phyloP scores from a whole-genome alignment of 169 alveolate genomes.

The Plasmodium billcollinsi region DNA sequence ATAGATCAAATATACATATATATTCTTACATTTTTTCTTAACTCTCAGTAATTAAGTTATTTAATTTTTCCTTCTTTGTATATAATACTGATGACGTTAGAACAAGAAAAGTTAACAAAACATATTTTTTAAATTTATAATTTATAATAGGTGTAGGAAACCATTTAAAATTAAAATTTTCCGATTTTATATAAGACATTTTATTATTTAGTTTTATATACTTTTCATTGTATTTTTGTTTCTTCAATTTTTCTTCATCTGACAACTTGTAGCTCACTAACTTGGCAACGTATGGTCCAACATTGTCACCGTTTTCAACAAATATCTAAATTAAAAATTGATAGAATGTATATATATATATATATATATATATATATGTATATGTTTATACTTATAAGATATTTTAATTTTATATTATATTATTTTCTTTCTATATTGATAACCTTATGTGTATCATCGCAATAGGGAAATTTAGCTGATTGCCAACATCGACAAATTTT shows the following conservation, averaged over 20 bases:
- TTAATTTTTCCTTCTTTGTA: conserved; percentile 30
- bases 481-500: conserved; percentile 92
- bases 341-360: not conserved
- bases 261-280: conserved; percentile 47
- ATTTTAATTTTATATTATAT: not conserved
- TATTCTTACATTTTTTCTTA: not conserved
- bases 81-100: conserved; percentile 40
- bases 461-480: conserved; percentile 88
- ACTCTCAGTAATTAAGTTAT: conserved; percentile 1
- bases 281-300: conserved; percentile 85
- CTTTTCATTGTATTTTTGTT: conserved; percentile 62
- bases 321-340: conserved; percentile 66
- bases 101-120: conserved; percentile 30
- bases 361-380: not conserved
- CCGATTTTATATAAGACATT: conserved; percentile 13
- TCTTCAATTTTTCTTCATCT: conserved; percentile 59
- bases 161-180: conserved; percentile 11
- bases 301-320: conserved; percentile 85
- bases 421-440: not conserved
- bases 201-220: conserved; percentile 56
- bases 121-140: conserved; percentile 27
- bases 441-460: conserved; percentile 91
- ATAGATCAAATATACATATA: too few species aligned
- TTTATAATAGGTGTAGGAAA: conserved; percentile 5
- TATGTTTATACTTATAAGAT: conserved; percentile 3